A percentile compares a stretch with the other conserved stretches of the same genome.
These are phyloP conservation scores for Taphrina deformans DNA, from an alignment of 1,139 yeast genomes.

Conservation along the genomic window DNA sequence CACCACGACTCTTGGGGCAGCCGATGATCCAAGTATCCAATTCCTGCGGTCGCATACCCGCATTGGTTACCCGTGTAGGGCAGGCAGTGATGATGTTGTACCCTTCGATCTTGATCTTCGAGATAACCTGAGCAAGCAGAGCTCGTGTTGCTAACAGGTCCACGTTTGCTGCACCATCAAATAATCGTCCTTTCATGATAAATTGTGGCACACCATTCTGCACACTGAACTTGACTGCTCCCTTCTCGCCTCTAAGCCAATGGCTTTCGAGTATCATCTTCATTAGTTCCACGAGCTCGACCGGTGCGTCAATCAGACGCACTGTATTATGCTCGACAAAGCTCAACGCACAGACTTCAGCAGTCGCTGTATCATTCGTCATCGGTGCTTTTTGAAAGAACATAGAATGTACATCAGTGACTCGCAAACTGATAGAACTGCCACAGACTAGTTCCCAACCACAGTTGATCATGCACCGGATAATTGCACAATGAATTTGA, in stretches of 20 bases:
- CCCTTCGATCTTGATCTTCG: conserved; percentile 6
- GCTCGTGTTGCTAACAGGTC: conserved; percentile 10
- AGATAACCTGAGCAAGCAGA: conserved; percentile 14
- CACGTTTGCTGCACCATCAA: neutral
- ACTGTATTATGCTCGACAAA: conserved; percentile 7
- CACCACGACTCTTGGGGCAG: conserved; percentile 4
- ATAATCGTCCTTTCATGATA: conserved; percentile 6
- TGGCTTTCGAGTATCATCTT: conserved; percentile 6
- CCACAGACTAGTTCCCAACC: conserved; percentile 24
- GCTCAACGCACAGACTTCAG: conserved; percentile 22
- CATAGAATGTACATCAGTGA: conserved; percentile 17
- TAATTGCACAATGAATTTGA: conserved; percentile 16
- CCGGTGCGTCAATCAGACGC: conserved; percentile 23
- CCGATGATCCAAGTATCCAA: conserved; percentile 20
- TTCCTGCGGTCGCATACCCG: conserved; percentile 23
- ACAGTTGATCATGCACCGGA: conserved; percentile 23
- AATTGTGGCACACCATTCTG: conserved; percentile 19
- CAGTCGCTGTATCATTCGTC: neutral
- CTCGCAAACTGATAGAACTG: conserved; percentile 9
- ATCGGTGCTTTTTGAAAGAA: conserved; percentile 13
- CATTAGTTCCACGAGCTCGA: conserved; percentile 16
- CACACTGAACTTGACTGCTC: conserved; percentile 16
- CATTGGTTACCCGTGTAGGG: conserved; percentile 4
- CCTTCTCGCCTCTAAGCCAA: conserved; percentile 8
- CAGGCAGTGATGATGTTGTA: conserved; percentile 22